Evolutionary conservation across 2,329 filamentous ascomycete species (phyloP).

Genomic region (Phialophora macrospora): DNA sequence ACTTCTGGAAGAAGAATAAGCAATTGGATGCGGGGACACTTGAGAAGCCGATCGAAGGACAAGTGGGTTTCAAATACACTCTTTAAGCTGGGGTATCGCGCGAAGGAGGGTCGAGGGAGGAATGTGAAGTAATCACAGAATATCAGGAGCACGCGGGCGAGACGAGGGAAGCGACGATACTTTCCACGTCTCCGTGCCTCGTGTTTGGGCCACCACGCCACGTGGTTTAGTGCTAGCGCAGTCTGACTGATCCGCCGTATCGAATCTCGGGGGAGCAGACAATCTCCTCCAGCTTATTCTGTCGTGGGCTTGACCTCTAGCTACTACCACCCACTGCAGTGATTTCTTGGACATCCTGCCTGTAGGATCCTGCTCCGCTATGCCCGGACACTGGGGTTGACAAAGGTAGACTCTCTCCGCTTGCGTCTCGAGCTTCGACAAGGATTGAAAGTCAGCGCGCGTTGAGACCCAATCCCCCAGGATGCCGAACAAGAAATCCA

Average conservation of each 20-base stretch:
- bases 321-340: neutral
- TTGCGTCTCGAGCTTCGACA: neutral
- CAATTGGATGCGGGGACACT: slow-evolving; percentile 41
- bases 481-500: slow-evolving; percentile 35
- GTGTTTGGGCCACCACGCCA: too few species aligned
- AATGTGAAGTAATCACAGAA: neutral
- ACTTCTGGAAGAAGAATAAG: slow-evolving; percentile 44
- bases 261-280: neutral
- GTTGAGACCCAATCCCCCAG: neutral
- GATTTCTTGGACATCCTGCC: neutral
- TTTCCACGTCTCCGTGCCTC: neutral
- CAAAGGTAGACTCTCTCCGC: slow-evolving; percentile 2
- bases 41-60: slow-evolving; percentile 44
- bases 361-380: neutral
- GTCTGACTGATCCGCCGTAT: neutral
- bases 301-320: neutral
- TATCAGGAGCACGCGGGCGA: too few species aligned
- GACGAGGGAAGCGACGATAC: neutral
- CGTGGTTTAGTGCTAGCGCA: neutral
- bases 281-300: neutral
- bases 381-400: slow-evolving; percentile 23
- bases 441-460: neutral
- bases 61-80: slow-evolving; percentile 39
- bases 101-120: neutral
- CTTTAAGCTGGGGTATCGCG: slow-evolving; percentile 1